phyloP scores from a whole-genome alignment of 2,329 filamentous ascomycete genomes.

The Aureobasidium lini region DNA sequence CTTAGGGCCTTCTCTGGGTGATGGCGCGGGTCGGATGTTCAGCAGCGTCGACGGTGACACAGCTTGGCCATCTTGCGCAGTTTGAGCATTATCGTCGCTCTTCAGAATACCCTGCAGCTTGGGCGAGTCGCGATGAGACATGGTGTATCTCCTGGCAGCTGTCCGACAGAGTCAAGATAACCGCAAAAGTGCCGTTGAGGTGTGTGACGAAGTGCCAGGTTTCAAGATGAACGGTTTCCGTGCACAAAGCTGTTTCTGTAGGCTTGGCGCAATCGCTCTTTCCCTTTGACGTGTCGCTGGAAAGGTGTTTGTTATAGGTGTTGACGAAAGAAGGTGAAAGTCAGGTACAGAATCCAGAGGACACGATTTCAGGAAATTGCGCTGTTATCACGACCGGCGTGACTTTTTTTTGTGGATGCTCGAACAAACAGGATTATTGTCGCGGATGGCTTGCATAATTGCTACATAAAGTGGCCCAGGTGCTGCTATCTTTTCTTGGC shows the following conservation, averaged over 20 bases:
- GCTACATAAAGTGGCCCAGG: background rate
- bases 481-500: background rate
- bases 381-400: constrained; percentile 2
- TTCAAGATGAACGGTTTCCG: background rate
- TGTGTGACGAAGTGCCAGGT: background rate
- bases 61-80: background rate
- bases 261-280: background rate
- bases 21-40: background rate
- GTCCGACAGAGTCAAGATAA: background rate
- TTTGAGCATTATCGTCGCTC: constrained; percentile 2
- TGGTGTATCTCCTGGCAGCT: background rate
- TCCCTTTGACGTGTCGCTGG: background rate
- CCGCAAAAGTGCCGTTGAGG: background rate
- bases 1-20: constrained; percentile 1
- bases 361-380: constrained; percentile 2
- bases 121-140: constrained; percentile 13
- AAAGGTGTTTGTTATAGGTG: background rate
- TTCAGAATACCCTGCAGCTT: constrained; percentile 13
- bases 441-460: background rate
- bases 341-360: background rate
- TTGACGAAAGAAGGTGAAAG: background rate
- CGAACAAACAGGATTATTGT: constrained; percentile 6
- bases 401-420: constrained; percentile 1
- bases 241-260: constrained; percentile 2
- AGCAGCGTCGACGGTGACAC: constrained; percentile 11